phyloP scores from a whole-genome alignment of 768 basidiomycete genomes.

The Tylopilus subfusipes region DNA sequence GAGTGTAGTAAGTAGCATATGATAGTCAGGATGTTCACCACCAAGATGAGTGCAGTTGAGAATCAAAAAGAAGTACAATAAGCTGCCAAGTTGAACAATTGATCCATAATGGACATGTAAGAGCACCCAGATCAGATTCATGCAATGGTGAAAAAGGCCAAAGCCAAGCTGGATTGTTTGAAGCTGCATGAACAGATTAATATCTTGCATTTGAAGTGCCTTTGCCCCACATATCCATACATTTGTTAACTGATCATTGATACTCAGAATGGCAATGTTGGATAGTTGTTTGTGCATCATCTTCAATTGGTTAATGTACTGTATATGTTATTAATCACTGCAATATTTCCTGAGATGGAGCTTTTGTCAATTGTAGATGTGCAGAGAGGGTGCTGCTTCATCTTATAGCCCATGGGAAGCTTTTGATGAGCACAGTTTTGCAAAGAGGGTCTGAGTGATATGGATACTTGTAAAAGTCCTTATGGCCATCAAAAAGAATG shows the following conservation, averaged over 20 bases:
- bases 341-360: not conserved
- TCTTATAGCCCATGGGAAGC: not conserved
- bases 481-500: too few relatives aligned
- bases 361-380: not conserved
- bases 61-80: not conserved
- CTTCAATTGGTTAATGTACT: not conserved
- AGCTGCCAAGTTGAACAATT: not conserved
- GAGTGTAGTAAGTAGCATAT: not conserved
- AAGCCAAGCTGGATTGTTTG: constrained; percentile 1
- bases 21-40: not conserved
- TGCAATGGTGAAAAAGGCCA: not conserved
- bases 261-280: not conserved
- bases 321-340: not conserved
- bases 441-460: too few relatives aligned
- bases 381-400: not conserved
- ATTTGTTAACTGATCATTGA: not conserved
- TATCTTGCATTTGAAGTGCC: not conserved
- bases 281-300: not conserved
- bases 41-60: not conserved
- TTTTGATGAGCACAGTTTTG: too few relatives aligned
- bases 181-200: not conserved
- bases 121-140: not conserved
- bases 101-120: not conserved
- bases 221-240: too few relatives aligned
- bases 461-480: too few relatives aligned